Evolutionary conservation across 179 eudicot genomes (phyloP), one percentile per base, ranked within the genome.

Genomic region (Amaranthus tricolor): DNA sequence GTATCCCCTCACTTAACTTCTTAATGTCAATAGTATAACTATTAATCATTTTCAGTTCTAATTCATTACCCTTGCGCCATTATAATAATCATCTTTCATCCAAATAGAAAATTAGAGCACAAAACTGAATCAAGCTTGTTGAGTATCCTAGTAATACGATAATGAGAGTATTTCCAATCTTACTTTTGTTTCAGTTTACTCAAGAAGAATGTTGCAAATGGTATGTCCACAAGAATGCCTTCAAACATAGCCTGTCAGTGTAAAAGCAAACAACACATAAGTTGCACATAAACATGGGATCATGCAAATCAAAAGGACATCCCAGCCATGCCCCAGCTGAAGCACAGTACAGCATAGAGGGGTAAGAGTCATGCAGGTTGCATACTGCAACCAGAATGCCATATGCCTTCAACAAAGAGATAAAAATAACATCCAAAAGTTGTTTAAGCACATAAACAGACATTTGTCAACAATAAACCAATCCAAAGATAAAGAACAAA

Each of bases 181-280:
- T 88, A 95, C 99, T 95, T 95, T 73, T 89, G 95, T 86, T 95
- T 95, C 78, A 95, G 74, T 79, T 95, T 95, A 88, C 99, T 95
- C 84, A 95, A 82, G 88, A 95, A 95, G 87, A 95, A 95, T 17
- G 99, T 93, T 8, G 99, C 97, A 83, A 95, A 95, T 73, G 99
- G 99, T 72, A 95, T 93, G 76, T 95, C 99, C 76, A 95, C 99
- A 78, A 95, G 92, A 83, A 95, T 95, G 62, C 99, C 98, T 80
- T 95, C 99, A 81, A 90, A 93, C 99, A 95, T 89, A 60, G 99
- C 99, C 99, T 95, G 83, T 83, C 11, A 78, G 67, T 10, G 48
- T 9, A 74, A 49, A 43, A 70, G 63, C 14, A 67, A 21, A 52
- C 3, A 63, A 55, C 56, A 59, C 49, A n/a, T 20, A 44, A 9